Evolutionary conservation across 2,329 filamentous ascomycete species (phyloP).

Genomic region (Penicillium sp.): DNA sequence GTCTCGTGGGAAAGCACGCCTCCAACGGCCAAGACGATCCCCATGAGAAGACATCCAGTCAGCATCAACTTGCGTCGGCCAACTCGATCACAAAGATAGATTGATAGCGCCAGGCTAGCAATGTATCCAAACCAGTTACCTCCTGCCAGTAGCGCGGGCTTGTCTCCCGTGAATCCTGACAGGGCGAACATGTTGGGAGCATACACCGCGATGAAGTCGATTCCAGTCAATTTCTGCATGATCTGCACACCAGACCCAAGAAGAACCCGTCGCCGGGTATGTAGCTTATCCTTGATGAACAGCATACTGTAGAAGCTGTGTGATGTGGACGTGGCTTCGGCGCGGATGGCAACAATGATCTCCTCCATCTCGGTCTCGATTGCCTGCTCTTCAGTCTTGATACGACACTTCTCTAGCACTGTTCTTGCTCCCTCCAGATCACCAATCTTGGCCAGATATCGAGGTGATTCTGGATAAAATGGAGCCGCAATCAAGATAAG

Average conservation of each 20-base stretch:
- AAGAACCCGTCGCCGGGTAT: constrained; percentile 22
- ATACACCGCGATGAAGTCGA: constrained; percentile 24
- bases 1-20: constrained; percentile 18
- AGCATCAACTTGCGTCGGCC: constrained; percentile 23
- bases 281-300: constrained; percentile 21
- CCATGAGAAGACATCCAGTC: constrained; percentile 22
- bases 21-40: constrained; percentile 21
- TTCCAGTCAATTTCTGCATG: constrained; percentile 25
- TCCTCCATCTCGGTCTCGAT: constrained; percentile 25
- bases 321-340: constrained; percentile 22
- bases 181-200: constrained; percentile 23
- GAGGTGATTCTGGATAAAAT: constrained; percentile 49
- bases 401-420: constrained; percentile 6
- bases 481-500: constrained; percentile 55
- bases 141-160: constrained; percentile 21
- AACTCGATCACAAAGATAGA: constrained; percentile 15
- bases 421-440: constrained; percentile 19
- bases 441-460: constrained; percentile 25
- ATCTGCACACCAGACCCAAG: constrained; percentile 22
- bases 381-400: constrained; percentile 5
- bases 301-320: constrained; percentile 24
- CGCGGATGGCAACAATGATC: constrained; percentile 24
- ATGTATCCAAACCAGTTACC: constrained; percentile 26
- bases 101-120: constrained; percentile 16
- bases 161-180: constrained; percentile 20